Conservation (phyloP, 2,329 filamentous ascomycete genomes). For the Westerdykella ornata region DNA sequence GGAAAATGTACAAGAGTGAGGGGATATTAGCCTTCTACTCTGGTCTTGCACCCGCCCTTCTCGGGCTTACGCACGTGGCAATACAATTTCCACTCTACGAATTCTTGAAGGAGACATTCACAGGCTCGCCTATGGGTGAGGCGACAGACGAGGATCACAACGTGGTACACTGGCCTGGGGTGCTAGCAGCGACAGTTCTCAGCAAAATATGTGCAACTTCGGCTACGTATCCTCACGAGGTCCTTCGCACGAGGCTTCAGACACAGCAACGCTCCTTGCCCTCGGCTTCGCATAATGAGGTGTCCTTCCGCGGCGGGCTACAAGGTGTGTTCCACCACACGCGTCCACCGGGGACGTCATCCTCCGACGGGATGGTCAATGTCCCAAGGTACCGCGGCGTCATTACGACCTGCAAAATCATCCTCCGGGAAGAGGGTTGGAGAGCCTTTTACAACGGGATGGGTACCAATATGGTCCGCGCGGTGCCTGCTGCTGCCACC, state of each 20-base stretch:
- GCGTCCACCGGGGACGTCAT: conserved; percentile 41
- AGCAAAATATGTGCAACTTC: conserved; percentile 93
- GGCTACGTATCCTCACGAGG: conserved; percentile 94
- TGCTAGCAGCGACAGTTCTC: conserved; percentile 80
- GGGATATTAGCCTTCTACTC: conserved; percentile 91
- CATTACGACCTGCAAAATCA: conserved; percentile 72
- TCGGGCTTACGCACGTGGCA: conserved; percentile 89
- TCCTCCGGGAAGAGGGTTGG: conserved; percentile 89
- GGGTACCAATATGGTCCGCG: conserved; percentile 95
- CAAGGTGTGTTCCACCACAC: conserved; percentile 37
- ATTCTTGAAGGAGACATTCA: conserved; percentile 83
- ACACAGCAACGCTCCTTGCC: conserved; percentile 72
- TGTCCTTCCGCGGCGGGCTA: conserved; percentile 41
- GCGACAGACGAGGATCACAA: conserved; percentile 51
- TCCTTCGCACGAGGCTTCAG: conserved; percentile 85
- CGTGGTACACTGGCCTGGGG: conserved; percentile 67
- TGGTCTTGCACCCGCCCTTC: conserved; percentile 80
- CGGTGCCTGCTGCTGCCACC: conserved; percentile 89
- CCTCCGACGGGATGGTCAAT: conserved; percentile 53
- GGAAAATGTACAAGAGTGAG: conserved; percentile 91
- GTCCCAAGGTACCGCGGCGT: conserved; percentile 65
- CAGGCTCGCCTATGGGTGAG: conserved; percentile 79
- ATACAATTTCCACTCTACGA: conserved; percentile 97
- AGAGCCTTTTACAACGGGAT: conserved; percentile 94
- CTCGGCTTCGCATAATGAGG: conserved; percentile 43